phyloP scores from a whole-genome alignment of 202 grass and related monocot species.

The Panicum virgatum region DNA sequence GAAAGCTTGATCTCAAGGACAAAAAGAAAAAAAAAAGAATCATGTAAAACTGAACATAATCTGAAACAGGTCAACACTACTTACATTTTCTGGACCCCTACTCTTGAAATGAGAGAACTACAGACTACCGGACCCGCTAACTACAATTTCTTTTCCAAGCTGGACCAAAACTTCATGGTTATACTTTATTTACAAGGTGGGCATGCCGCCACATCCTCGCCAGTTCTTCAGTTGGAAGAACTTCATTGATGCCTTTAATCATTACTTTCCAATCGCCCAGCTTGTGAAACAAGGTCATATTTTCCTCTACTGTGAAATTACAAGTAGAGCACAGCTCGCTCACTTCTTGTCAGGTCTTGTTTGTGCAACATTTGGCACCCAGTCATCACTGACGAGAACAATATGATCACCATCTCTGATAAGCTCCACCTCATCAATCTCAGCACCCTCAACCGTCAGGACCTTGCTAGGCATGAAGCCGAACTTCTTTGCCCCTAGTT shows the following conservation, averaged over 20 bases:
- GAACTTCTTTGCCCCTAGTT: constrained; percentile 67
- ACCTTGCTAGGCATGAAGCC: constrained; percentile 52
- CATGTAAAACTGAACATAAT: not conserved
- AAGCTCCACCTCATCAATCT: constrained; percentile 80
- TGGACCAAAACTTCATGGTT: not conserved
- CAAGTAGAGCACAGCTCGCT: not conserved
- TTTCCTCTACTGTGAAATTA: not conserved
- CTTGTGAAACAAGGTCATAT: not conserved
- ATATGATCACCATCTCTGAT: constrained; percentile 87
- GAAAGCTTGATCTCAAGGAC: not conserved
- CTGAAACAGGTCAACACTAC: not conserved
- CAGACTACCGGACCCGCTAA: not conserved
- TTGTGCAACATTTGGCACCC: constrained; percentile 31
- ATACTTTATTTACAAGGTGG: not conserved
- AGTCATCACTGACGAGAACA: constrained; percentile 56
- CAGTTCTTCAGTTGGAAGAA: constrained; percentile 16
- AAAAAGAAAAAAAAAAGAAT: not conserved
- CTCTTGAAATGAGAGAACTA: not conserved
- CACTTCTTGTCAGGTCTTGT: not conserved
- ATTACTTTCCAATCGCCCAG: not conserved
- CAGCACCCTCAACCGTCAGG: constrained; percentile 63
- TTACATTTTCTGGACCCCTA: not conserved
- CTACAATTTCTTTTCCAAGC: constrained; percentile 27
- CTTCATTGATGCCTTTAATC: not conserved
- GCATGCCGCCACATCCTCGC: not conserved